Percentiles rank a stretch among this genome's conserved stretches.
These are phyloP conservation scores for Sugiyamaella floridensis DNA, from an alignment of 805 yeast genomes.

Conservation along the genomic window DNA sequence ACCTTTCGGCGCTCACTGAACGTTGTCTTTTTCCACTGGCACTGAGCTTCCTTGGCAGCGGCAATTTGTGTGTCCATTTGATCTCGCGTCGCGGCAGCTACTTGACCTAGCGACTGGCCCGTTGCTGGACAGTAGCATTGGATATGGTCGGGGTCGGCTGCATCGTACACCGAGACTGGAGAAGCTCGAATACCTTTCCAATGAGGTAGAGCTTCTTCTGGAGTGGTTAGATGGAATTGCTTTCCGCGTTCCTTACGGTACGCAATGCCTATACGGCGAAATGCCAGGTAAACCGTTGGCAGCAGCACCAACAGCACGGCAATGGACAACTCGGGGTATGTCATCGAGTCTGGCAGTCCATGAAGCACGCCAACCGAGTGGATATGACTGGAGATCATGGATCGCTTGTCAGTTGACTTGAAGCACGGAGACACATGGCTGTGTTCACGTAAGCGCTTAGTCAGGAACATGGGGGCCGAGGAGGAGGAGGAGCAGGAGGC, in stretches of 20 bases:
- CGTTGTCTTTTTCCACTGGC: slow-evolving; percentile 43
- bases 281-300: slow-evolving; percentile 5
- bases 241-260: slow-evolving; percentile 7
- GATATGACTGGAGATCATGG: no score
- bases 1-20: slow-evolving; percentile 64
- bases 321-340: slow-evolving; percentile 6
- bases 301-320: slow-evolving; percentile 7
- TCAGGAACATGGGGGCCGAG: background rate
- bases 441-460: background rate
- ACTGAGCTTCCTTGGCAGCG: slow-evolving; percentile 50
- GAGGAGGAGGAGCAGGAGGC: no score
- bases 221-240: slow-evolving; percentile 41
- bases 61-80: slow-evolving; percentile 65
- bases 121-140: slow-evolving; percentile 96
- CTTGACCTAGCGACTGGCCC: slow-evolving; percentile 76
- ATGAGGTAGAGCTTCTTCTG: slow-evolving; percentile 75
- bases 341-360: background rate
- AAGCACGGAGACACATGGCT: no score
- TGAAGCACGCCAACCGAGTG: no score
- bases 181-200: slow-evolving; percentile 85
- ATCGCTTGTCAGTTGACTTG: no score
- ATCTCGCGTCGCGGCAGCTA: slow-evolving; percentile 51
- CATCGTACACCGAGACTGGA: slow-evolving; percentile 51
- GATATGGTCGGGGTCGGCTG: slow-evolving; percentile 58
- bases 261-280: background rate